These are phyloP conservation scores for Ophiostoma triangulosporum DNA, from an alignment of 2,329 filamentous ascomycete species.

Conservation along the genomic window DNA sequence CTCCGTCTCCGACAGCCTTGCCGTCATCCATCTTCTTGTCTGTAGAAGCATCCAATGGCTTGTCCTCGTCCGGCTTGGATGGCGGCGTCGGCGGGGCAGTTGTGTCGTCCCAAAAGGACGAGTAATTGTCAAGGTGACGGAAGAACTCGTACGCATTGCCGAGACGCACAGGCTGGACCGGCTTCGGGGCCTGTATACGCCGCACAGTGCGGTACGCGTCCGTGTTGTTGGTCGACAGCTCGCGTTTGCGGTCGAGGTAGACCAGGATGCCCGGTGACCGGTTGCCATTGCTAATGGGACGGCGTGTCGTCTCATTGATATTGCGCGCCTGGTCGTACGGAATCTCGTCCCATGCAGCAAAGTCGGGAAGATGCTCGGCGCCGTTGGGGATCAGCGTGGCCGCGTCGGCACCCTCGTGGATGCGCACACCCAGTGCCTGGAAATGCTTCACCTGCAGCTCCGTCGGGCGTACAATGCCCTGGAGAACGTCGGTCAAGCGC, in stretches of 20 bases:
- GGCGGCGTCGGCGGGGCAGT: slow-evolving; percentile 21
- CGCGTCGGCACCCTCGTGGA: slow-evolving; percentile 35
- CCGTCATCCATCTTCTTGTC: not conserved
- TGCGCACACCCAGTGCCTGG: slow-evolving; percentile 42
- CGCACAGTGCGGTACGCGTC: slow-evolving; percentile 48
- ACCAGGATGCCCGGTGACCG: slow-evolving; percentile 42
- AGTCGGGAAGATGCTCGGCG: slow-evolving; percentile 37
- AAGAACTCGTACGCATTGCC: slow-evolving; percentile 55
- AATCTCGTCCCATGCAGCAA: slow-evolving; percentile 36
- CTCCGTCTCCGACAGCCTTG: not conserved
- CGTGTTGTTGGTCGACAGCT: slow-evolving; percentile 42
- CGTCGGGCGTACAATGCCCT: slow-evolving; percentile 37
- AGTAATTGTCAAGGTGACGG: slow-evolving; percentile 45
- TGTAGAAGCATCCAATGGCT: not conserved
- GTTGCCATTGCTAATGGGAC: slow-evolving; percentile 37
- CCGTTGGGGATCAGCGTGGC: slow-evolving; percentile 39
- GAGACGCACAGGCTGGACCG: slow-evolving; percentile 41
- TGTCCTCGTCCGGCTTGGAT: slow-evolving; percentile 13
- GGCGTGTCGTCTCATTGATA: slow-evolving; percentile 34
- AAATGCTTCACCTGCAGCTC: slow-evolving; percentile 38
- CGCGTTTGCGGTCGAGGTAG: slow-evolving; percentile 44
- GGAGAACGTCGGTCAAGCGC: slow-evolving; percentile 37
- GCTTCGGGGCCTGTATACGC: slow-evolving; percentile 35
- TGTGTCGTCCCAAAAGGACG: slow-evolving; percentile 49
- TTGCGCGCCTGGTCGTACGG: slow-evolving; percentile 35